phyloP scores from a whole-genome alignment of 2,329 filamentous ascomycete genomes.

The Fusarium sulawesiense region DNA sequence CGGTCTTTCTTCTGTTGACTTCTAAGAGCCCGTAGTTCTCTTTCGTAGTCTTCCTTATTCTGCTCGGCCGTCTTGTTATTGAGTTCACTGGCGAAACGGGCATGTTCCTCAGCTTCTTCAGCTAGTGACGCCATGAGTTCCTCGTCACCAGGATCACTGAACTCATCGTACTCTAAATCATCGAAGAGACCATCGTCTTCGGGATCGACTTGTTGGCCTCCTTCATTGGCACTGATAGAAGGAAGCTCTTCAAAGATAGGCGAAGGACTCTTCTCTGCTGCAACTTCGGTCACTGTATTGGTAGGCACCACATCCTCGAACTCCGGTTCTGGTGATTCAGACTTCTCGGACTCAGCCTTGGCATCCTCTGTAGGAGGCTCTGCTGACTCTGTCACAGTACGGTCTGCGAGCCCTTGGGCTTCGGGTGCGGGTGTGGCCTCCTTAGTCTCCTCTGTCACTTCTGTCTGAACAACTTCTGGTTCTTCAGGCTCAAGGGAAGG shows the following conservation, averaged over 20 bases:
- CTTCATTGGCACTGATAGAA: neutral
- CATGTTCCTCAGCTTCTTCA: slow-evolving; percentile 92
- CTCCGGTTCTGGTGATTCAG: slow-evolving; percentile 52
- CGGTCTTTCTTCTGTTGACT: slow-evolving; percentile 97
- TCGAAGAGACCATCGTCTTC: slow-evolving; percentile 58
- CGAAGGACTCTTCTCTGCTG: slow-evolving; percentile 20
- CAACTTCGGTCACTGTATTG: slow-evolving; percentile 24
- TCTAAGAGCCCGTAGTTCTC: slow-evolving; percentile 85
- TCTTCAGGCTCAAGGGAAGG: neutral
- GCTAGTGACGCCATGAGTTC: slow-evolving; percentile 88
- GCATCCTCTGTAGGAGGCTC: neutral
- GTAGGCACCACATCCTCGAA: slow-evolving; percentile 52
- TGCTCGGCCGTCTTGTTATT: slow-evolving; percentile 79
- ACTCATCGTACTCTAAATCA: slow-evolving; percentile 76
- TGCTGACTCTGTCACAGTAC: neutral
- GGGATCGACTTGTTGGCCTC: slow-evolving; percentile 17
- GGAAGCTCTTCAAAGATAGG: slow-evolving; percentile 32
- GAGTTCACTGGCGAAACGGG: slow-evolving; percentile 87
- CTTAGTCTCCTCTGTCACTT: neutral
- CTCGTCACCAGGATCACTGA: slow-evolving; percentile 91
- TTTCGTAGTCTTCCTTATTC: slow-evolving; percentile 83
- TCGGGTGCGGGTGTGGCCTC: neutral
- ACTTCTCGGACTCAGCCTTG: slow-evolving; percentile 43
- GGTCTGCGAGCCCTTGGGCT: slow-evolving; percentile 10
- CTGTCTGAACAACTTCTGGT: neutral